Evolutionary conservation across 1,284 basidiomycete genomes (phyloP).

Genomic region (Amylostereum areolatum): DNA sequence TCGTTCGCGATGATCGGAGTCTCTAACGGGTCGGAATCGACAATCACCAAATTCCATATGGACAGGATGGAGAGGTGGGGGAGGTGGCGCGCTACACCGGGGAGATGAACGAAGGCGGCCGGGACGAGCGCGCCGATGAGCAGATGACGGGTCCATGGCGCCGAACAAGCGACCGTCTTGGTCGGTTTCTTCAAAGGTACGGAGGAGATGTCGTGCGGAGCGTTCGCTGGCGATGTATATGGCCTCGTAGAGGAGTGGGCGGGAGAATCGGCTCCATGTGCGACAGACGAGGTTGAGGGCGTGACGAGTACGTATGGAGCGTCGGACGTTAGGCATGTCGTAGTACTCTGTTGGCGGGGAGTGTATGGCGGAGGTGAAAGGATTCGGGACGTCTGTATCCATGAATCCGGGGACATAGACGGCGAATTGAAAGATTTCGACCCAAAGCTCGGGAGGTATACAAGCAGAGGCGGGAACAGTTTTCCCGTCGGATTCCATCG

Average conservation of each 20-base stretch:
- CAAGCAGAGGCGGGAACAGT: background rate
- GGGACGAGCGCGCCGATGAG: background rate
- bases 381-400: background rate
- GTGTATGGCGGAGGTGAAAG: slow-evolving; percentile 1
- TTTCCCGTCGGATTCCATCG: background rate
- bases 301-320: slow-evolving; percentile 4
- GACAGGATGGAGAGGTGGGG: background rate
- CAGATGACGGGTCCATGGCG: background rate
- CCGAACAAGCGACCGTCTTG: background rate
- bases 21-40: background rate
- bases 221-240: slow-evolving; percentile 1
- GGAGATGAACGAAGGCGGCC: background rate
- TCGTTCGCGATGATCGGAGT: background rate
- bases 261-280: slow-evolving; percentile 3
- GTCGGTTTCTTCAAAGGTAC: background rate
- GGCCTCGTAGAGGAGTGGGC: slow-evolving; percentile 4
- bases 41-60: background rate
- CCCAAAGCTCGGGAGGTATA: slow-evolving; percentile 3
- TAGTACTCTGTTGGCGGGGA: background rate
- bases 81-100: background rate
- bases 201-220: background rate
- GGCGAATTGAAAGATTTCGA: slow-evolving; percentile 6
- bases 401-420: background rate
- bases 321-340: background rate
- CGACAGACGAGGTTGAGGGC: slow-evolving; percentile 7